These are phyloP conservation scores for Xanthoparmelia taractica DNA, from an alignment of 495 filamentous ascomycete genomes.

Conservation along the genomic window DNA sequence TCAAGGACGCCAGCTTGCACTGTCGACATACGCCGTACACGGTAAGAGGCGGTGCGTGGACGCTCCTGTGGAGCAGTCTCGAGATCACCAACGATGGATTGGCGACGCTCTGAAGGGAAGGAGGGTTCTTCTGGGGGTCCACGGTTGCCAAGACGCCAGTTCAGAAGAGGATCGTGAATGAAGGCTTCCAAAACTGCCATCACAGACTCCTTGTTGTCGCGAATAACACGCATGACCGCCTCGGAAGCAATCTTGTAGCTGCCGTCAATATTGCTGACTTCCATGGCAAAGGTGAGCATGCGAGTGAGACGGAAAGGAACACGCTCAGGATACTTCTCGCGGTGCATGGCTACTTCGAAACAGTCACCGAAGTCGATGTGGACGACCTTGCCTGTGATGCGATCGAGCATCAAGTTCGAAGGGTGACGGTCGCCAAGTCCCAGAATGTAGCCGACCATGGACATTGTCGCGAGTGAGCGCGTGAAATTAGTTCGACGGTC, in stretches of 20 bases:
- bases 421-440: constrained; percentile 94
- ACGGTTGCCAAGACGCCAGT: constrained; percentile 86
- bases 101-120: constrained; percentile 71
- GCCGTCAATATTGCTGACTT: constrained; percentile 97
- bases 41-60: constrained; percentile 36
- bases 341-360: constrained; percentile 99
- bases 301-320: constrained; percentile 95
- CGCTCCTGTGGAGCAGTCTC: constrained; percentile 44
- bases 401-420: constrained; percentile 93
- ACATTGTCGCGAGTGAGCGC: constrained; percentile 94
- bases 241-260: constrained; percentile 96
- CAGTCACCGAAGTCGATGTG: constrained; percentile 99
- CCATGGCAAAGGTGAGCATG: constrained; percentile 99
- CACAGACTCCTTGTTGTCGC: constrained; percentile 94
- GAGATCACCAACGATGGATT: constrained; percentile 61
- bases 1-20: constrained; percentile 18
- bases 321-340: constrained; percentile 96
- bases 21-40: constrained; percentile 26
- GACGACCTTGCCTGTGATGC: constrained; percentile 88
- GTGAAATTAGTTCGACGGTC: constrained; percentile 97
- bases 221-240: constrained; percentile 92
- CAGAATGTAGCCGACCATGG: constrained; percentile 99
- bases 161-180: constrained; percentile 95
- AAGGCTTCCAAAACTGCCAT: constrained; percentile 99
- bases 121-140: constrained; percentile 72